Evolutionary conservation across 208 protist genomes (phyloP).

Genomic region (Crithidia bombi): DNA sequence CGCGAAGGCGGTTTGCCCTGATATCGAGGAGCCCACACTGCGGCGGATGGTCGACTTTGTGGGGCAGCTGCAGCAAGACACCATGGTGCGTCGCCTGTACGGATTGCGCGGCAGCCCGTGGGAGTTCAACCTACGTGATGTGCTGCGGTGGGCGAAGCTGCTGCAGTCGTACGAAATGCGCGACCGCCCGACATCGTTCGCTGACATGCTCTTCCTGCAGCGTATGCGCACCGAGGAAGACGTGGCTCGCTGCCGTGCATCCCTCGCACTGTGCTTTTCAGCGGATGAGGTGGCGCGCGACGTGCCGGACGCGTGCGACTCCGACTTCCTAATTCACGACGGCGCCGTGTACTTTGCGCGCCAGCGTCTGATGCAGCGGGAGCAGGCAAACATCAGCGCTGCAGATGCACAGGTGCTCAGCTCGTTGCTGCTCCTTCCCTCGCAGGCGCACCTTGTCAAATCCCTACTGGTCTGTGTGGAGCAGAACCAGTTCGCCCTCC

Average conservation of each 20-base stretch:
- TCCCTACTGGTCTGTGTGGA: slow-evolving; percentile 90
- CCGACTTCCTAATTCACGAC: slow-evolving; percentile 73
- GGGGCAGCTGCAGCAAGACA: slow-evolving; percentile 81
- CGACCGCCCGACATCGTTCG: slow-evolving; percentile 56
- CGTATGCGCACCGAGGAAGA: slow-evolving; percentile 89
- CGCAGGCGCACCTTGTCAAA: slow-evolving; percentile 71
- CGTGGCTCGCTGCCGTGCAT: slow-evolving; percentile 36
- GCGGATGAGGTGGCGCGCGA: slow-evolving; percentile 24
- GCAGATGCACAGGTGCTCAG: slow-evolving; percentile 23
- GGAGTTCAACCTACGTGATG: slow-evolving; percentile 99
- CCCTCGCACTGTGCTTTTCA: slow-evolving; percentile 61
- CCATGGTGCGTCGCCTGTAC: slow-evolving; percentile 89
- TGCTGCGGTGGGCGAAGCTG: slow-evolving; percentile 98
- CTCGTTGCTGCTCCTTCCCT: slow-evolving; percentile 71
- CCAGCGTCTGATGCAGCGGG: slow-evolving; percentile 32
- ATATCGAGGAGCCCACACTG: slow-evolving; percentile 74
- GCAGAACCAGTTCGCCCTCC: slow-evolving; percentile 95
- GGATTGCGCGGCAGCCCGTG: slow-evolving; percentile 95
- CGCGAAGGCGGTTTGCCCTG: slow-evolving; percentile 71
- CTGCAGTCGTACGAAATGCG: slow-evolving; percentile 64
- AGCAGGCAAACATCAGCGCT: slow-evolving; percentile 13
- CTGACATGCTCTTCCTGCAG: slow-evolving; percentile 86
- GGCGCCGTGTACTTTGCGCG: slow-evolving; percentile 66
- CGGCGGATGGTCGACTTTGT: slow-evolving; percentile 96
- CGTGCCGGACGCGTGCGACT: slow-evolving; percentile 39